Conservation (phyloP, 2,329 filamentous ascomycete species). For the Paecilomyces formosus region DNA sequence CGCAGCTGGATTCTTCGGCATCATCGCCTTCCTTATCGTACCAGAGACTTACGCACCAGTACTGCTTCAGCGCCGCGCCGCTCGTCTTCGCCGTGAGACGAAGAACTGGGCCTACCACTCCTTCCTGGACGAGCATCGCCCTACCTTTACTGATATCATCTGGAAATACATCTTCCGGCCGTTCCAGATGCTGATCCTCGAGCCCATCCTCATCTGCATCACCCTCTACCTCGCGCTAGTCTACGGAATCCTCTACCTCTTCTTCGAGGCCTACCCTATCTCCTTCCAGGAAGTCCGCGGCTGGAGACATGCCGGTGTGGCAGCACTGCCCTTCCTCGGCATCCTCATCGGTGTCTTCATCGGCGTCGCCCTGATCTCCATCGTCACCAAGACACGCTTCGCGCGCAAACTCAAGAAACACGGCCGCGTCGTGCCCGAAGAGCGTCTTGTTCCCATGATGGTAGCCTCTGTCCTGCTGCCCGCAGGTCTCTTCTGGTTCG, state of each 20-base stretch:
- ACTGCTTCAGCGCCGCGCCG: slow-evolving; percentile 43
- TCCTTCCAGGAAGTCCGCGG: slow-evolving; percentile 34
- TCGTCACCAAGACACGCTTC: slow-evolving; percentile 23
- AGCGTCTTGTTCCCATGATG: slow-evolving; percentile 41
- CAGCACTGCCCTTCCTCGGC: slow-evolving; percentile 40
- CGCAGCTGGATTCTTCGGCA: slow-evolving; percentile 34
- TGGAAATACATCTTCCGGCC: slow-evolving; percentile 34
- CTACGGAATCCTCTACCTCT: slow-evolving; percentile 23
- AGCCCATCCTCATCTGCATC: slow-evolving; percentile 40
- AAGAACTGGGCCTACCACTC: slow-evolving; percentile 41
- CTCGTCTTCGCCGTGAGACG: slow-evolving; percentile 40
- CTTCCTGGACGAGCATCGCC: slow-evolving; percentile 30
- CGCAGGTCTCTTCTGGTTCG: slow-evolving; percentile 44
- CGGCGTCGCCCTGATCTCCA: slow-evolving; percentile 21
- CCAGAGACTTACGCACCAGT: slow-evolving; percentile 45
- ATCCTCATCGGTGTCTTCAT: slow-evolving; percentile 38
- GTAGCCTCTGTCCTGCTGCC: slow-evolving; percentile 36
- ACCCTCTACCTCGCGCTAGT: slow-evolving; percentile 33
- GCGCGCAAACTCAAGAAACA: slow-evolving; percentile 10
- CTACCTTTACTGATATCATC: slow-evolving; percentile 25
- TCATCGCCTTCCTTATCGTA: slow-evolving; percentile 38
- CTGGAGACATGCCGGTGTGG: slow-evolving; percentile 33
- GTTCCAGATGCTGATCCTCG: slow-evolving; percentile 35
- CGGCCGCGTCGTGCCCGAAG: slow-evolving; percentile 30
- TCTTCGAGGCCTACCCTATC: slow-evolving; percentile 30